Conservation (phyloP, 2,329 filamentous ascomycete species). For the Aspergillus unguis region DNA sequence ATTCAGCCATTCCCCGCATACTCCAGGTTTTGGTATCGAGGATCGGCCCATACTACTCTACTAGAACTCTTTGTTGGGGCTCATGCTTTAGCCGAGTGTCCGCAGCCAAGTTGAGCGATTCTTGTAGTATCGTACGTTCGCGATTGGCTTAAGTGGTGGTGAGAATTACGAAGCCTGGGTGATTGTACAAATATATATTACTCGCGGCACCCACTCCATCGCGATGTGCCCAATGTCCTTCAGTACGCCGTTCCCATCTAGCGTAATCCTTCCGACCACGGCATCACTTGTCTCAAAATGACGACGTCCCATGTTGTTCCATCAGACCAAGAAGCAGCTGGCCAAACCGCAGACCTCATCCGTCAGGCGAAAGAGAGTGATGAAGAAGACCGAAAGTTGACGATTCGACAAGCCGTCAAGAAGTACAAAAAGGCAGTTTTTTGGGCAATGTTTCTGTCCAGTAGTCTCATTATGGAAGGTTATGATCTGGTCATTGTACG, state of each 20-base stretch:
- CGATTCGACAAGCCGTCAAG: conserved; percentile 20
- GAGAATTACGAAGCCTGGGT: too few relatives aligned
- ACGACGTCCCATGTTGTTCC: neutral
- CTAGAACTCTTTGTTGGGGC: too few relatives aligned
- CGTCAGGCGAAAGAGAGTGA: conserved; percentile 15
- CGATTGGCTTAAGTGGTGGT: too few relatives aligned
- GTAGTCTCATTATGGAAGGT: conserved; percentile 30
- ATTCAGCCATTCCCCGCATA: conserved; percentile 2
- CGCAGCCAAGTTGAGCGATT: too few relatives aligned
- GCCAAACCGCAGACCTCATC: conserved; percentile 3
- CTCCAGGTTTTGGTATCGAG: neutral
- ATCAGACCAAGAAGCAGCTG: neutral
- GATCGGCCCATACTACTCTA: neutral
- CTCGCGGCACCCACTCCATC: too few relatives aligned
- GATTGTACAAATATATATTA: too few relatives aligned
- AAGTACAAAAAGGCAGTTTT: conserved; percentile 28
- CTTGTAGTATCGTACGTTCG: too few relatives aligned
- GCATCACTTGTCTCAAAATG: neutral
- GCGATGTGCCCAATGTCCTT: too few relatives aligned
- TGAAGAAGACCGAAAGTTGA: conserved; percentile 26
- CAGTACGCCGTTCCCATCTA: too few relatives aligned
- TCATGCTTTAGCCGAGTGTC: too few relatives aligned
- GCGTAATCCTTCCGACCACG: too few relatives aligned
- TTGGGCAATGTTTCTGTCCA: conserved; percentile 26
- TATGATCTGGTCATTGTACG: conserved; percentile 20